Conservation (phyloP, 345 rosid species). For the Mallotus nudiflorus region DNA sequence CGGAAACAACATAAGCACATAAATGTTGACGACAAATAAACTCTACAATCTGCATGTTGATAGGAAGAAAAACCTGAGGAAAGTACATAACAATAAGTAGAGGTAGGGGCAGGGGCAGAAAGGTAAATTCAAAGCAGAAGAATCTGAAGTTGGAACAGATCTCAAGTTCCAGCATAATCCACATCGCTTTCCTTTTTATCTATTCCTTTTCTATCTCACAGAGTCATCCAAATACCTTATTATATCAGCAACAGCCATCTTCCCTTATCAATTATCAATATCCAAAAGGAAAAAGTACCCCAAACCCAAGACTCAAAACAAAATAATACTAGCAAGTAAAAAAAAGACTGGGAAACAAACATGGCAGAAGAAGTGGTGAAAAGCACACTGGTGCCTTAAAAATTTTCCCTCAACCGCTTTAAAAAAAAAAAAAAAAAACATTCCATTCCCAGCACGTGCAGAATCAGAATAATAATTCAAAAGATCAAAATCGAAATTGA, state of each 20-base stretch:
- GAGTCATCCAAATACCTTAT: not conserved
- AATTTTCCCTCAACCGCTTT: no score
- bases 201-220: slow-evolving; percentile 3
- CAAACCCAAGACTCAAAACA: slow-evolving; percentile 8
- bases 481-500: not conserved
- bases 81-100: no score
- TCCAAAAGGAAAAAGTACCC: not conserved
- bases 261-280: no score
- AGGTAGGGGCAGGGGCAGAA: slow-evolving; percentile 41
- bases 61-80: no score
- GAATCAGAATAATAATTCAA: not conserved
- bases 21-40: not conserved
- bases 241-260: no score
- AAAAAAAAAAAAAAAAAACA: not conserved
- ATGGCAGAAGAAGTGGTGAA: not conserved
- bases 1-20: not conserved
- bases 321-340: not conserved
- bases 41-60: not conserved
- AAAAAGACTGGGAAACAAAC: not conserved
- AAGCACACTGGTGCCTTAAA: not conserved
- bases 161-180: slow-evolving; percentile 22
- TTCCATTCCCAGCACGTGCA: slow-evolving; percentile 23
- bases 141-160: slow-evolving; percentile 31
- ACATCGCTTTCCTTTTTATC: slow-evolving; percentile 4
- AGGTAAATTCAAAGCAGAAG: slow-evolving; percentile 22